These are phyloP conservation scores for Epichloe gansuensis DNA, from an alignment of 2,329 filamentous ascomycete genomes.

Conservation along the genomic window DNA sequence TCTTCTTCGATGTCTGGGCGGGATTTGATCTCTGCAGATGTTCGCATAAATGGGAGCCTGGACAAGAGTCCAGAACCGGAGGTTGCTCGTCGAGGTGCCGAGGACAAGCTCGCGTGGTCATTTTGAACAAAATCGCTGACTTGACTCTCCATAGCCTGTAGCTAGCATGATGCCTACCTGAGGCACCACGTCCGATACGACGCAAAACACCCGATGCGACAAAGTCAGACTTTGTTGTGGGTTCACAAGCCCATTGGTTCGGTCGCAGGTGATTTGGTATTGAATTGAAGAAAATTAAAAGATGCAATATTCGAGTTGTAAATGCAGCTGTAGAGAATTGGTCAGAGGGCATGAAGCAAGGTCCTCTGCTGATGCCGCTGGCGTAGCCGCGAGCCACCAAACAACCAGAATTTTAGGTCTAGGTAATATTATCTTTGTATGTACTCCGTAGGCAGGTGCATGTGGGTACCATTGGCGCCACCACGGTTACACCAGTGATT, in stretches of 20 bases:
- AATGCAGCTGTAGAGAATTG: no score
- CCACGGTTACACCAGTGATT: no score
- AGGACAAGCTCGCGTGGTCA: constrained; percentile 8
- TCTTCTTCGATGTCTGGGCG: constrained; percentile 22
- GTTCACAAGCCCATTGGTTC: neutral
- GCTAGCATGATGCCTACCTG: neutral
- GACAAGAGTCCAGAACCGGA: constrained; percentile 55
- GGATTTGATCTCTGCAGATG: constrained; percentile 19
- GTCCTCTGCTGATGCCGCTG: no score
- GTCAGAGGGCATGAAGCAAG: no score
- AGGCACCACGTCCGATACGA: neutral
- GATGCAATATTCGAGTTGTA: no score
- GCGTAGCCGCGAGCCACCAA: no score
- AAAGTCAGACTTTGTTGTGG: neutral
- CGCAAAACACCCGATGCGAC: neutral
- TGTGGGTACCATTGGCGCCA: no score
- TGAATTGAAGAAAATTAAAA: no score
- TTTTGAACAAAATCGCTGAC: neutral
- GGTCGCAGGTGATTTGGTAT: no score
- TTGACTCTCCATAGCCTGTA: constrained; percentile 6
- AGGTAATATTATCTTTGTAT: no score
- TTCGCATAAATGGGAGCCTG: constrained; percentile 55
- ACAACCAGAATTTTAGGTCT: no score
- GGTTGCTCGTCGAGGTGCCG: constrained; percentile 31
- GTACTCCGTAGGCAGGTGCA: no score